Conservation (phyloP, 345 rosid genomes). For the Salix udensis region DNA sequence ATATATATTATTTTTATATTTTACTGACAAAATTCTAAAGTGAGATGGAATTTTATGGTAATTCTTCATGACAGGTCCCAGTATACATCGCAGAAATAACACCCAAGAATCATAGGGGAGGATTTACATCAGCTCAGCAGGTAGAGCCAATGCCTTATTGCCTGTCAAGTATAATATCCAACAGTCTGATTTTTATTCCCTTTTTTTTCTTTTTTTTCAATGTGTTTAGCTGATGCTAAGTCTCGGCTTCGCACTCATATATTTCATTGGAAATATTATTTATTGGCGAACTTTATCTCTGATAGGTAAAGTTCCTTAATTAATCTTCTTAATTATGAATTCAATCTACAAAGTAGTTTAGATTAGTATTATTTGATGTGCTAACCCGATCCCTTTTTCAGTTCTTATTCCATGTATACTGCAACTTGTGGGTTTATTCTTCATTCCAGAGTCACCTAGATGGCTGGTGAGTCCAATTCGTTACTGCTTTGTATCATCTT, state of each 20-base stretch:
- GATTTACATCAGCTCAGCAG: conserved; percentile 23
- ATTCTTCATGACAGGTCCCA: conserved; percentile 13
- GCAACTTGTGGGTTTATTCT: conserved; percentile 32
- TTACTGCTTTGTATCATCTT: no score
- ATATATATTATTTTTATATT: neutral
- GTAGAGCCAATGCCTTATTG: neutral
- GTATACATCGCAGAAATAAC: conserved; percentile 32
- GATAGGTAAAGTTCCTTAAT: neutral
- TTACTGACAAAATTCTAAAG: neutral
- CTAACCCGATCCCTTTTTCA: conserved; percentile 4
- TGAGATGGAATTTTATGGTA: neutral
- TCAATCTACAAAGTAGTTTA: neutral
- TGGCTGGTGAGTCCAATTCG: conserved; percentile 35
- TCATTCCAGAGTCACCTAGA: conserved; percentile 50
- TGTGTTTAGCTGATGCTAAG: conserved; percentile 20
- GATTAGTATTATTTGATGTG: neutral
- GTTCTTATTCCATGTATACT: conserved; percentile 36
- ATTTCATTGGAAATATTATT: conserved; percentile 23
- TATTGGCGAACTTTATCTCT: conserved; percentile 37
- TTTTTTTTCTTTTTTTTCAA: neutral
- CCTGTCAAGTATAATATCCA: neutral
- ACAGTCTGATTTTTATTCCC: no score
- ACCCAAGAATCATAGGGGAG: conserved; percentile 23
- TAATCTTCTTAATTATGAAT: neutral
- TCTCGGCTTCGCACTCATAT: conserved; percentile 19